Percentiles rank a stretch among this genome's conserved stretches.
phyloP scores from a whole-genome alignment of 805 yeast species.

The Debaryomyces maramus region DNA sequence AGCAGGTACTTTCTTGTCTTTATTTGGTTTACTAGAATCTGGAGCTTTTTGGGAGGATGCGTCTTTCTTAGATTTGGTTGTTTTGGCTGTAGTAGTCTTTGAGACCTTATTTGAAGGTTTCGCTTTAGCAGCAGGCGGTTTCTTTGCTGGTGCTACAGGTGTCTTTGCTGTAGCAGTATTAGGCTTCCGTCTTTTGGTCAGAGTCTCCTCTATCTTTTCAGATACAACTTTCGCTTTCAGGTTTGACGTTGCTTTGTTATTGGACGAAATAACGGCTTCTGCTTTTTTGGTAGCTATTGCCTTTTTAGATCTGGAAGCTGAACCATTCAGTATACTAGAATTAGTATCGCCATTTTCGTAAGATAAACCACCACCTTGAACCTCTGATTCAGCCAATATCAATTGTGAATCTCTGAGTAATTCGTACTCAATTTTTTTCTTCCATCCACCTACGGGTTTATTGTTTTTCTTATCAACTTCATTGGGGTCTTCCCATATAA shows the following conservation, averaged over 20 bases:
- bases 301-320: neutral
- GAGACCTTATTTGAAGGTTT: neutral
- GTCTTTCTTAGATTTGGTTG: neutral
- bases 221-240: neutral
- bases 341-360: constrained; percentile 14
- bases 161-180: neutral
- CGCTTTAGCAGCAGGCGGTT: neutral
- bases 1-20: constrained; percentile 5
- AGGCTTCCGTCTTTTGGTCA: neutral
- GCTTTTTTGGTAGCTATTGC: neutral
- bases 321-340: neutral
- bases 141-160: neutral
- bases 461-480: constrained; percentile 56
- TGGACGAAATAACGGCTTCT: neutral
- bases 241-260: neutral
- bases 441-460: constrained; percentile 53
- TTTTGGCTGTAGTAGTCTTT: neutral
- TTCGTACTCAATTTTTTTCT: constrained; percentile 65
- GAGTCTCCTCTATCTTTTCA: constrained; percentile 1
- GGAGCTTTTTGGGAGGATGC: constrained; percentile 1
- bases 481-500: constrained; percentile 78
- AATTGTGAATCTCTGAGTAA: constrained; percentile 58
- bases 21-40: constrained; percentile 4
- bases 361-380: constrained; percentile 20
- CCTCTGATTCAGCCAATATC: constrained; percentile 51